Conservation (phyloP, 495 filamentous ascomycete genomes). For the Aspergillus panamensis region DNA sequence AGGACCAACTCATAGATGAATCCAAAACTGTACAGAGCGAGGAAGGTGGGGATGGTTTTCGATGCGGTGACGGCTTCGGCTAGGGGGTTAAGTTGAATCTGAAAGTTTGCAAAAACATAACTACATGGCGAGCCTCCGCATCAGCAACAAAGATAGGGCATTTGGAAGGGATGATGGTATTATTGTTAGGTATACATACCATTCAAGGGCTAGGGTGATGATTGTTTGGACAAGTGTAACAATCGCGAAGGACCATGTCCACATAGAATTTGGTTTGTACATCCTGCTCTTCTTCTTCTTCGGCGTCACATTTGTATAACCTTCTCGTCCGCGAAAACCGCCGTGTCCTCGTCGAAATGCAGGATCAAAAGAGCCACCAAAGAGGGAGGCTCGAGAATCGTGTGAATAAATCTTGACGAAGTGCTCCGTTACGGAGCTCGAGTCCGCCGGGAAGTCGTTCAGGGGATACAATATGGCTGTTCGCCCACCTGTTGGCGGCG, state of each 20-base stretch:
- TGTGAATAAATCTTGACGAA: conserved; percentile 58
- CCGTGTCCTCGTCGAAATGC: conserved; percentile 43
- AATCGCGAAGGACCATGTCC: conserved; percentile 84
- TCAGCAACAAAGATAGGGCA: conserved; percentile 1
- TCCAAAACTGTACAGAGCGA: conserved; percentile 95
- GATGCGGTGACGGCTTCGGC: conserved; percentile 38
- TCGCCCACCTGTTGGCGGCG: conserved; percentile 34
- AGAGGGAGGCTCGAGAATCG: conserved; percentile 61
- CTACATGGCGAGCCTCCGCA: conserved; percentile 24
- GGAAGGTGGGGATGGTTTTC: conserved; percentile 80
- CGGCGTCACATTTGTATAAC: conserved; percentile 42
- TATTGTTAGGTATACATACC: conserved; percentile 54
- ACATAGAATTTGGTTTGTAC: conserved; percentile 73
- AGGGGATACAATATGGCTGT: conserved; percentile 41
- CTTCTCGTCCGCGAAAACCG: conserved; percentile 56
- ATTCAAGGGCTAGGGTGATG: conserved; percentile 77
- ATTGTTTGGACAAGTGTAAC: conserved; percentile 71
- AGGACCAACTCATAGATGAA: conserved; percentile 87
- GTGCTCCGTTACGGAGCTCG: conserved; percentile 45
- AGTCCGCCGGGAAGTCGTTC: conserved; percentile 25
- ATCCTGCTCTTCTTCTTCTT: conserved; percentile 38
- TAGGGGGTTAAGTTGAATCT: conserved; percentile 63
- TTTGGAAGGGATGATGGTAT: not conserved
- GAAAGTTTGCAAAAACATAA: conserved; percentile 49
- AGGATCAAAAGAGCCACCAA: conserved; percentile 57